Percentiles rank a stretch among this genome's conserved stretches.
phyloP scores from a whole-genome alignment of 2,329 filamentous ascomycete genomes.

The Ophiostoma quercus region DNA sequence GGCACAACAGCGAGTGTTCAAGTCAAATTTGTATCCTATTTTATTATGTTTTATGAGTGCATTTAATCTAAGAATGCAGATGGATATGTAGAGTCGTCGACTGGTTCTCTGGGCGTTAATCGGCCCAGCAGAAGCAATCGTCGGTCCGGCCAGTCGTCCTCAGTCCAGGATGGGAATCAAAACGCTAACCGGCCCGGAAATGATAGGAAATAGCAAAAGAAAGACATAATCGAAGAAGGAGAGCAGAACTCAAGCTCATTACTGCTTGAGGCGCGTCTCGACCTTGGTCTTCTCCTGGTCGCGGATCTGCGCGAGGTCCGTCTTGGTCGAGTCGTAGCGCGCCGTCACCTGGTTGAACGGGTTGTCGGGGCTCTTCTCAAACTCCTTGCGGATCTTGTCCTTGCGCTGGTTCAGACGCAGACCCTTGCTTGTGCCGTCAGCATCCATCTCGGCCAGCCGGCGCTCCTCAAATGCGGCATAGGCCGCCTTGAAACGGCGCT shows the following conservation, averaged over 20 bases:
- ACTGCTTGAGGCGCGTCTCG: slow-evolving; percentile 56
- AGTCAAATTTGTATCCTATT: not conserved
- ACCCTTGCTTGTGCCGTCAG: slow-evolving; percentile 66
- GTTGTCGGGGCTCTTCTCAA: slow-evolving; percentile 90
- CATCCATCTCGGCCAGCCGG: slow-evolving; percentile 76
- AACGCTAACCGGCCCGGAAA: not conserved
- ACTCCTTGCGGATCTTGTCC: slow-evolving; percentile 81
- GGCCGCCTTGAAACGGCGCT: slow-evolving; percentile 80
- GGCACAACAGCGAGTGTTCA: not conserved
- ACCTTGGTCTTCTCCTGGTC: slow-evolving; percentile 66
- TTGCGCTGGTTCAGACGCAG: slow-evolving; percentile 78
- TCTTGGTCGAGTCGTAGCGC: slow-evolving; percentile 69
- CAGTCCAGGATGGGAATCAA: not conserved
- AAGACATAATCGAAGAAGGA: too few relatives aligned
- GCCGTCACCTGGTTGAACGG: slow-evolving; percentile 84
- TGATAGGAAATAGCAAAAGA: not conserved
- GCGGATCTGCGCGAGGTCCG: slow-evolving; percentile 65
- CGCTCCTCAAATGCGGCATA: slow-evolving; percentile 77
- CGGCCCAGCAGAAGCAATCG: not conserved
- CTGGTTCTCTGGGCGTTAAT: not conserved
- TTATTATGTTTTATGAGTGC: not conserved
- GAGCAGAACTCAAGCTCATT: not conserved
- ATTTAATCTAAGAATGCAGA: not conserved
- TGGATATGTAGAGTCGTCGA: not conserved
- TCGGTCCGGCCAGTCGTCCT: not conserved